Base-by-base conservation (phyloP, 2,329 filamentous ascomycete species). In the Coniochaeta hoffmannii region DNA sequence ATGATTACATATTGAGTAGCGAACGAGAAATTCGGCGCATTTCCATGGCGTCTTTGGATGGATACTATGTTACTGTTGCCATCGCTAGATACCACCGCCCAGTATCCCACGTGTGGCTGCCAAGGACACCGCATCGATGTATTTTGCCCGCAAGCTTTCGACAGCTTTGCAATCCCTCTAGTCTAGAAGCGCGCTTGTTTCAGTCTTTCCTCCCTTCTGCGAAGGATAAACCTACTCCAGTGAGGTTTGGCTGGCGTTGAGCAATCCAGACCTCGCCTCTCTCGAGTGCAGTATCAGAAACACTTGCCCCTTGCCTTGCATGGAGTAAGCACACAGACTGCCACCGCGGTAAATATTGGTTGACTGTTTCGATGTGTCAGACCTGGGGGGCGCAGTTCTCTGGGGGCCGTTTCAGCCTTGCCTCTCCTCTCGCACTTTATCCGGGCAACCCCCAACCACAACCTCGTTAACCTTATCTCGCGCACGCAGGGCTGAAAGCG, bases 321-420 rank as follows among this genome's bases (percentile, higher is more conserved):
- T n/a, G n/a, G n/a, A n/a, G n/a, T n/a, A n/a, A n/a, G n/a, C n/a
- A n/a, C n/a, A n/a, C n/a, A 41, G 19, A n/a, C 36, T 41, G 15
- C 15, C 19, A 15, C 36, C n/a, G n/a, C n/a, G n/a, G n/a, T n/a
- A n/a, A n/a, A n/a, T n/a, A 51, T 51, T 51, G 49, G 49, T 34
- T 15, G 24, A 51, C 4, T 51, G 49, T 51, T 51, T 51, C 49
- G 11, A 51, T 1, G 12, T 32, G 32, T 51, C 46, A 50, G 22
- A 50, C 4, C 2, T n/a, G n/a, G n/a, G n/a, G n/a, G n/a, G n/a
- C n/a, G n/a, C n/a, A n/a, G n/a, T n/a, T n/a, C n/a, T 26, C 44
- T 30, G 5, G 49, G 49, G 14, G 30, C 14, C 28, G 49, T 51
- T 51, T 51, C 49, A 51, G 49, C 49, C 49, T 51, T 22, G 49